These are phyloP conservation scores for Dioscorea zingiberensis DNA, from an alignment of 106 monocot genomes.

Conservation along the genomic window DNA sequence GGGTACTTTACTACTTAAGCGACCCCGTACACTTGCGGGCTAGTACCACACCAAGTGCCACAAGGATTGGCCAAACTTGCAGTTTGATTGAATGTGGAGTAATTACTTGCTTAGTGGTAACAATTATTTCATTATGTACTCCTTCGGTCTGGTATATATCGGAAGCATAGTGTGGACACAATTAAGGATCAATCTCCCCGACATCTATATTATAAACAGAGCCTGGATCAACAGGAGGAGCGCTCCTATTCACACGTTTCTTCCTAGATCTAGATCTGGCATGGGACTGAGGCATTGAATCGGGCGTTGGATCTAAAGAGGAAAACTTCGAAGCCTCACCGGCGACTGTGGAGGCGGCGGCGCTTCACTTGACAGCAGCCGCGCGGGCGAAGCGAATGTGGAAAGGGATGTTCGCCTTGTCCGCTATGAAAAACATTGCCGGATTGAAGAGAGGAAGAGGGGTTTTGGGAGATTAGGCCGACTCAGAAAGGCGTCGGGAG, in stretches of 20 bases:
- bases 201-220: slow-evolving; percentile 1
- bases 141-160: slow-evolving; percentile 52
- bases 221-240: background rate
- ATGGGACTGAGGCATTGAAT: background rate
- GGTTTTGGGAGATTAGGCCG: too few relatives aligned
- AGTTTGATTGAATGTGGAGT: too few relatives aligned
- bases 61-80: too few relatives aligned
- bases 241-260: slow-evolving; percentile 1
- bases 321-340: background rate
- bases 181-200: slow-evolving; percentile 45
- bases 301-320: background rate
- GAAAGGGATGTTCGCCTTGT: slow-evolving; percentile 34
- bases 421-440: slow-evolving; percentile 13
- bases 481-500: too few relatives aligned
- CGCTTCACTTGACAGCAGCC: slow-evolving; percentile 8
- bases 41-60: too few relatives aligned
- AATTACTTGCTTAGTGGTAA: too few relatives aligned
- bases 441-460: background rate
- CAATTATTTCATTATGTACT: too few relatives aligned
- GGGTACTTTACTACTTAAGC: too few relatives aligned
- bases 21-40: too few relatives aligned
- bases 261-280: slow-evolving; percentile 15
- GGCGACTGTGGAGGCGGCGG: background rate
- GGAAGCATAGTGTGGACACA: slow-evolving; percentile 29
- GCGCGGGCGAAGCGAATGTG: slow-evolving; percentile 41